A percentile compares a stretch with the other conserved stretches of the same genome.
Evolutionary conservation across 1,284 basidiomycete species (phyloP).

Genomic region (Pulveroboletus sp.): DNA sequence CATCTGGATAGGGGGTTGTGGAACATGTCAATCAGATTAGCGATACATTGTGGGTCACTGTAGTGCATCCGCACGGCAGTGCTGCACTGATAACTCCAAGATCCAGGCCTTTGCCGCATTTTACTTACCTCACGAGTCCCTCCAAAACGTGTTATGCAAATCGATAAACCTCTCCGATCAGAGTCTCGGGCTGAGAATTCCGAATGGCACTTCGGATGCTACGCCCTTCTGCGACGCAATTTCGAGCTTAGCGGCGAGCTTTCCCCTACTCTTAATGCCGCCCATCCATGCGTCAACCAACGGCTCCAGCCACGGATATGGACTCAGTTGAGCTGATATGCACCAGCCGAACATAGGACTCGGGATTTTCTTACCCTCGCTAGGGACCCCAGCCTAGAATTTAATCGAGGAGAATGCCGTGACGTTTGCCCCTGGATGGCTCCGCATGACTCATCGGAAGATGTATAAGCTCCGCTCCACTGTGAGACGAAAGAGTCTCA

Average conservation of each 20-base stretch:
- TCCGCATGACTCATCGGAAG: background rate
- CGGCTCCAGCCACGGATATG: background rate
- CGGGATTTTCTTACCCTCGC: background rate
- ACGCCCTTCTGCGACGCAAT: background rate
- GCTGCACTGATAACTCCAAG: background rate
- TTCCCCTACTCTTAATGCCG: background rate
- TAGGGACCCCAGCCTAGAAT: background rate
- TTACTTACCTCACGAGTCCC: slow-evolving; percentile 7
- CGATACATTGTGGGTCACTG: slow-evolving; percentile 10
- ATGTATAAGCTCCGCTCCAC: slow-evolving; percentile 17
- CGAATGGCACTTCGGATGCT: background rate
- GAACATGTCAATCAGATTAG: slow-evolving; percentile 13
- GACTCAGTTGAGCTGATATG: slow-evolving; percentile 3
- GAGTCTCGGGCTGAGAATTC: background rate
- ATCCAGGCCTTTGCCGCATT: background rate
- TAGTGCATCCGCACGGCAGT: background rate
- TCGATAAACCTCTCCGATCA: background rate
- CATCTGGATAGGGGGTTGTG: slow-evolving; percentile 50
- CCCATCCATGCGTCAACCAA: background rate
- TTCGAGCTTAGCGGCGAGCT: background rate
- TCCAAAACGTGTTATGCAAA: background rate
- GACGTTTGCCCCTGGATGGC: background rate
- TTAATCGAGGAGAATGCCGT: background rate
- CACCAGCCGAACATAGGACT: background rate
- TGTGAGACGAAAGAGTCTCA: slow-evolving; percentile 6